A percentile compares a stretch with the other conserved stretches of the same genome.
These are phyloP conservation scores for Kodamaea kaohsiungensis DNA, from an alignment of 805 yeast species.

Conservation along the genomic window DNA sequence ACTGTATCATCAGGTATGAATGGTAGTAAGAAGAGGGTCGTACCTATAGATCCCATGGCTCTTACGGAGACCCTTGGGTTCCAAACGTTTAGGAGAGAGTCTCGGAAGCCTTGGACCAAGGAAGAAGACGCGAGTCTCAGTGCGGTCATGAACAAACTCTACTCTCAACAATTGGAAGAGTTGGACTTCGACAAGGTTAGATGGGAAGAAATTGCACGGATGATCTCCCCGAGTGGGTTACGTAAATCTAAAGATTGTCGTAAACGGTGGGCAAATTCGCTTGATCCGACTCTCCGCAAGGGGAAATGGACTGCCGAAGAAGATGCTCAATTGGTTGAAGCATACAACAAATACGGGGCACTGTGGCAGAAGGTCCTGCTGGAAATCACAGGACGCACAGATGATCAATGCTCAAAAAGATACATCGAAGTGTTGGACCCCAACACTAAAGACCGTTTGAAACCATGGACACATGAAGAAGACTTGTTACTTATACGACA, in stretches of 20 bases:
- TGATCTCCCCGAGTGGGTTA: constrained; percentile 41
- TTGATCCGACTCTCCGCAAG: constrained; percentile 78
- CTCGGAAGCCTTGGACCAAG: constrained; percentile 71
- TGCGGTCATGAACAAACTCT: constrained; percentile 39
- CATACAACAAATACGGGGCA: constrained; percentile 70
- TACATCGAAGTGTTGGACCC: constrained; percentile 90
- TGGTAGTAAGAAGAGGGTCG: constrained; percentile 13
- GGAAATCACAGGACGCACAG: constrained; percentile 81
- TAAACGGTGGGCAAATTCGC: constrained; percentile 82
- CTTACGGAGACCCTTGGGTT: constrained; percentile 74
- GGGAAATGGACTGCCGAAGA: constrained; percentile 89
- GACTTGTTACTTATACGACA: constrained; percentile 68
- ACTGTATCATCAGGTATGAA: background rate
- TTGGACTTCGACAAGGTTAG: constrained; percentile 46
- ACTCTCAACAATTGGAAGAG: constrained; percentile 22
- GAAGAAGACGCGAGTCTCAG: constrained; percentile 66
- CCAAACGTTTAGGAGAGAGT: constrained; percentile 64
- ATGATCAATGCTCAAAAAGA: constrained; percentile 92
- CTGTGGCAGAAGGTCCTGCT: constrained; percentile 83
- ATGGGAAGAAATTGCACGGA: constrained; percentile 60
- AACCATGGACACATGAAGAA: constrained; percentile 79
- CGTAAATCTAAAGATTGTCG: constrained; percentile 81
- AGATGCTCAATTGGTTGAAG: constrained; percentile 63
- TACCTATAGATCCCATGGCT: constrained; percentile 50
- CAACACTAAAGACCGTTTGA: constrained; percentile 67